Conservation (phyloP, 192 early-diverging fungal genomes). For the Oehlia diaphana region DNA sequence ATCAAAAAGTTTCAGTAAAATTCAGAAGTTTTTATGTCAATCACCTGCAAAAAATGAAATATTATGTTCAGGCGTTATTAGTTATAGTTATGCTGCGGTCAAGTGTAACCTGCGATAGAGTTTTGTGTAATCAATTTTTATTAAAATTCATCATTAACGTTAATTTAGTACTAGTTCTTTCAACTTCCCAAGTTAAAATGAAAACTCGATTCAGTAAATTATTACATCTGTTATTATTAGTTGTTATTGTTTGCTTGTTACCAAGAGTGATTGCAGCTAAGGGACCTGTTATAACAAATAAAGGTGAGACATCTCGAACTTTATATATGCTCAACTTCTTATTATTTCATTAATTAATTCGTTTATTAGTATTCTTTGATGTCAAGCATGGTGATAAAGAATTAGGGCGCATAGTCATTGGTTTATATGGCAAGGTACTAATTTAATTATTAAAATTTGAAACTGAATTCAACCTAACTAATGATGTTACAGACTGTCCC, state of each 20-base stretch:
- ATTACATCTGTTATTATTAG: not conserved
- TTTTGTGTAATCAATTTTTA: too few relatives aligned
- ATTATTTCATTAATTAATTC: not conserved
- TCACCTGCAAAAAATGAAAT: too few relatives aligned
- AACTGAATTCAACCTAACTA: constrained; percentile 53
- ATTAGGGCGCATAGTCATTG: constrained; percentile 69
- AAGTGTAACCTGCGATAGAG: not conserved
- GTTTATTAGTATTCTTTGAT: constrained; percentile 77
- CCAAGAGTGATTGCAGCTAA: constrained; percentile 46
- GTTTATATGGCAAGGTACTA: constrained; percentile 68
- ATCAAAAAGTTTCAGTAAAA: not conserved
- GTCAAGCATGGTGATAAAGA: constrained; percentile 75
- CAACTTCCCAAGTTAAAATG: not conserved
- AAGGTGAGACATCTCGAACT: constrained; percentile 37
- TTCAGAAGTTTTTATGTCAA: not conserved
- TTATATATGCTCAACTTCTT: not conserved
- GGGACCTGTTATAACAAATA: constrained; percentile 68
- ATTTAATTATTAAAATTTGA: constrained; percentile 33
- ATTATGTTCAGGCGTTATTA: too few relatives aligned
- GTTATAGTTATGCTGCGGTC: not conserved
- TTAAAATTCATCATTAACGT: too few relatives aligned
- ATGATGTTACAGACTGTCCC: constrained; percentile 47
- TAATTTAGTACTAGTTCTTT: too few relatives aligned
- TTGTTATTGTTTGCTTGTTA: not conserved
- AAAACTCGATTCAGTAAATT: not conserved